Conservation (phyloP, 2,329 filamentous ascomycete species). For the Blastomyces gilchristii region DNA sequence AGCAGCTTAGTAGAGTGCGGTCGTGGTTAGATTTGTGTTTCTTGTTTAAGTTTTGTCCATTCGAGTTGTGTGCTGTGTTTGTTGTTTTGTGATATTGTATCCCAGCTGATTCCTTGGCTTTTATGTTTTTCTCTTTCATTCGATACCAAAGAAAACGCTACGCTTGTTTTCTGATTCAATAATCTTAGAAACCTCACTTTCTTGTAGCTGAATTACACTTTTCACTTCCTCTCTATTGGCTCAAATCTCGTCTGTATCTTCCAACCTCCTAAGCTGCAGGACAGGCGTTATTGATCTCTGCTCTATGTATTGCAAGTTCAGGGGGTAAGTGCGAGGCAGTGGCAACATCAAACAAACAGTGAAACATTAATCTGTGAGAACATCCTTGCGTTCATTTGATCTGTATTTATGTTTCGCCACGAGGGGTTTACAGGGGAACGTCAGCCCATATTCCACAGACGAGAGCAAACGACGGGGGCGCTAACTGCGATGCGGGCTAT, state of each 20-base stretch:
- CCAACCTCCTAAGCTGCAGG: neutral
- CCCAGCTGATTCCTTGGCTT: neutral
- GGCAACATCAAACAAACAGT: neutral
- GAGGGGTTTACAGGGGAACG: no score
- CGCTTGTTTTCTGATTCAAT: neutral
- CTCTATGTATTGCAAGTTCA: neutral
- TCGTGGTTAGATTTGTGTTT: neutral
- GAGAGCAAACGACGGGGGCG: neutral
- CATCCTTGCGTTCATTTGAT: no score
- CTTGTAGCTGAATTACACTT: neutral
- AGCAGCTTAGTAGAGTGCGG: constrained; percentile 13
- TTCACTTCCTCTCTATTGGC: neutral
- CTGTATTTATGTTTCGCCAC: no score
- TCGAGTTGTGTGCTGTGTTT: neutral
- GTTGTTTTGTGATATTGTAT: neutral
- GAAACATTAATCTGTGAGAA: neutral
- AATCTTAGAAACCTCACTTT: neutral
- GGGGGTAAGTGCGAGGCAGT: neutral
- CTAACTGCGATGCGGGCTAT: neutral
- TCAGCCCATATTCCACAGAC: neutral
- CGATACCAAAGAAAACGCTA: neutral
- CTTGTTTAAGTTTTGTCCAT: neutral
- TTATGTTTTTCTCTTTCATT: neutral
- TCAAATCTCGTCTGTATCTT: neutral
- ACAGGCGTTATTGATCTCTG: neutral